Evolutionary conservation across 805 yeast genomes (phyloP).

Genomic region (Pichia californica): DNA sequence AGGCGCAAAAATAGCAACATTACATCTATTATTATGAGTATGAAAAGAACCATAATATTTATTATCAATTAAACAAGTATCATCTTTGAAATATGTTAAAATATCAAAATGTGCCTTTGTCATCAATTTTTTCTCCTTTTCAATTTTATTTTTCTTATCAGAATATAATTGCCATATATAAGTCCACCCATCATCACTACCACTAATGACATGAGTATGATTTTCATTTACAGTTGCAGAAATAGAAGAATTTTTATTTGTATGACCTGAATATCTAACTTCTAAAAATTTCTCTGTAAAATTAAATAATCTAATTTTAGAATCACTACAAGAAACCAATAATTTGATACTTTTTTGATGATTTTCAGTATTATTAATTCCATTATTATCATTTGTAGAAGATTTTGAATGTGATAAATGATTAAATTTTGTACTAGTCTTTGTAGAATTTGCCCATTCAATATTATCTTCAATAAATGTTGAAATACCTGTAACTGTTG

Average conservation of each 20-base stretch:
- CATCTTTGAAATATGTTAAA: conserved; percentile 25
- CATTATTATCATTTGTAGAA: conserved; percentile 13
- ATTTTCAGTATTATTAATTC: conserved; percentile 9
- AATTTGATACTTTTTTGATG: conserved; percentile 23
- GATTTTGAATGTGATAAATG: no score
- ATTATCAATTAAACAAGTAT: conserved; percentile 40
- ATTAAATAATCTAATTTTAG: conserved; percentile 64
- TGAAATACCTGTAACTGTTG: conserved; percentile 74
- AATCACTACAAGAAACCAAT: conserved; percentile 75
- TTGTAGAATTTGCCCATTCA: not conserved
- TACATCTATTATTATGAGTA: conserved; percentile 68
- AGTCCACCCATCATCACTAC: conserved; percentile 84
- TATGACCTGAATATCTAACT: conserved; percentile 65
- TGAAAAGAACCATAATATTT: conserved; percentile 64
- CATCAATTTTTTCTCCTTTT: conserved; percentile 15
- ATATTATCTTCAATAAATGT: conserved; percentile 28
- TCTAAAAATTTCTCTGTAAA: conserved; percentile 47
- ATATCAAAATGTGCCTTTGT: conserved; percentile 9
- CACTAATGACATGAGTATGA: conserved; percentile 54
- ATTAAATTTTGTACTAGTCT: not conserved
- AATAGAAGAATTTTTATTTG: conserved; percentile 66
- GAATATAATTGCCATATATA: conserved; percentile 58
- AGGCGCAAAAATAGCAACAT: conserved; percentile 77
- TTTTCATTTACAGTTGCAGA: conserved; percentile 59
- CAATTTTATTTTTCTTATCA: conserved; percentile 14